These are phyloP conservation scores for Aquilaria yunnanensis DNA, from an alignment of 345 rosid species.

Conservation along the genomic window DNA sequence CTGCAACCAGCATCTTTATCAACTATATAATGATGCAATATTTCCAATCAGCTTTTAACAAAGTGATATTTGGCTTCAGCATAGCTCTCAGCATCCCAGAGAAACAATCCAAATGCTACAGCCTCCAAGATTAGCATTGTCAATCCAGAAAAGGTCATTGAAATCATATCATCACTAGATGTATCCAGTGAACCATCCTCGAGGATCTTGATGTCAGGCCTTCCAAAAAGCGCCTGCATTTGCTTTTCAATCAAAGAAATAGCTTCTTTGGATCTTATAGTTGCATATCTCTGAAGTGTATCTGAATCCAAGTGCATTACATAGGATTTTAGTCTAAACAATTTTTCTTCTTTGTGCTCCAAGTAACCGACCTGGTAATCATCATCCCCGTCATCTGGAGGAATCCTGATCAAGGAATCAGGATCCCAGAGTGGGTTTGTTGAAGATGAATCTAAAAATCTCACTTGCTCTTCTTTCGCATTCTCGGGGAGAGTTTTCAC, in stretches of 20 bases:
- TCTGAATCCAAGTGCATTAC: conserved; percentile 81
- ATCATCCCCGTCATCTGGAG: conserved; percentile 33
- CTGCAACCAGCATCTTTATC: neutral
- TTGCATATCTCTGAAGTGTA: conserved; percentile 88
- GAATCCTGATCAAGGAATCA: conserved; percentile 55
- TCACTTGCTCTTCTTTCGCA: conserved; percentile 29
- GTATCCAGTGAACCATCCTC: conserved; percentile 78
- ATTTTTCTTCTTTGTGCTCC: conserved; percentile 30
- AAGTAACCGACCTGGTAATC: conserved; percentile 19
- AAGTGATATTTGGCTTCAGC: conserved; percentile 78
- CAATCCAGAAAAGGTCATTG: conserved; percentile 61
- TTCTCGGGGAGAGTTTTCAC: conserved; percentile 78
- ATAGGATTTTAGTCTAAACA: conserved; percentile 60
- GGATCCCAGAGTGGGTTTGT: conserved; percentile 62
- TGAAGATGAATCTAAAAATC: conserved; percentile 40
- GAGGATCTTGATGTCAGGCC: conserved; percentile 62
- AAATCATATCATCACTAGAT: conserved; percentile 49
- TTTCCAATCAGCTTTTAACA: conserved; percentile 36
- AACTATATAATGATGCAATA: neutral
- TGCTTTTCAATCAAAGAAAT: conserved; percentile 79
- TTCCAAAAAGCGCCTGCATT: conserved; percentile 78
- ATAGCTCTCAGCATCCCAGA: conserved; percentile 87
- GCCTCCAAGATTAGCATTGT: conserved; percentile 90
- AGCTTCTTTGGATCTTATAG: conserved; percentile 85
- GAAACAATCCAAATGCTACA: conserved; percentile 79